Evolutionary conservation across 2,329 filamentous ascomycete species (phyloP).

Genomic region (Fusarium sublunatum): DNA sequence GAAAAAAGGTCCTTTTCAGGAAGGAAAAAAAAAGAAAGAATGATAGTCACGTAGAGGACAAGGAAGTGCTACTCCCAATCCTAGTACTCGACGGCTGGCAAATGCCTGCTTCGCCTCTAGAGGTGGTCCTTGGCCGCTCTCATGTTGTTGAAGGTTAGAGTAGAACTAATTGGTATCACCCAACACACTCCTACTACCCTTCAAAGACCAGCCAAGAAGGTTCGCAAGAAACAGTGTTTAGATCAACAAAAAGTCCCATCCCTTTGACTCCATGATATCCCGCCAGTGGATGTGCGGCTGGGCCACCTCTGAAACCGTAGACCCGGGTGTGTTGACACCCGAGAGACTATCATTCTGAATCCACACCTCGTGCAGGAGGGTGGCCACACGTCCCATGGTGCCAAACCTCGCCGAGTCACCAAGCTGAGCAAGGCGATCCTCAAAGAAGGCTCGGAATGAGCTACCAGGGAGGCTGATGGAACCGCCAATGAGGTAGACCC

Average conservation of each 20-base stretch:
- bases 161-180: conserved; percentile 34
- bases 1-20: conserved; percentile 42
- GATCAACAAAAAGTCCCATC: conserved; percentile 93
- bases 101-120: conserved; percentile 54
- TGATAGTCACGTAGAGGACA: conserved; percentile 19
- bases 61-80: conserved; percentile 12
- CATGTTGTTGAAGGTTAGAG: conserved; percentile 38
- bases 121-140: conserved; percentile 42
- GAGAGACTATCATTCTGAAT: conserved; percentile 72
- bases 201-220: conserved; percentile 54
- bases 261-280: conserved; percentile 90
- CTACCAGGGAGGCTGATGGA: conserved; percentile 79
- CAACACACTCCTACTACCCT: conserved; percentile 43
- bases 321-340: conserved; percentile 51
- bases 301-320: conserved; percentile 52
- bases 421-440: conserved; percentile 77
- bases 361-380: conserved; percentile 87
- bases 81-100: conserved; percentile 46
- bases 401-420: conserved; percentile 83
- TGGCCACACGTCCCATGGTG: conserved; percentile 85
- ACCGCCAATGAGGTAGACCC: conserved; percentile 91
- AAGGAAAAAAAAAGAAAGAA: conserved; percentile 43
- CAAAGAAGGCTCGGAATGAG: conserved; percentile 80
- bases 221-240: conserved; percentile 55
- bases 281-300: conserved; percentile 88